phyloP scores from a whole-genome alignment of 1,284 basidiomycete genomes.

The Agroathelia rolfsii region DNA sequence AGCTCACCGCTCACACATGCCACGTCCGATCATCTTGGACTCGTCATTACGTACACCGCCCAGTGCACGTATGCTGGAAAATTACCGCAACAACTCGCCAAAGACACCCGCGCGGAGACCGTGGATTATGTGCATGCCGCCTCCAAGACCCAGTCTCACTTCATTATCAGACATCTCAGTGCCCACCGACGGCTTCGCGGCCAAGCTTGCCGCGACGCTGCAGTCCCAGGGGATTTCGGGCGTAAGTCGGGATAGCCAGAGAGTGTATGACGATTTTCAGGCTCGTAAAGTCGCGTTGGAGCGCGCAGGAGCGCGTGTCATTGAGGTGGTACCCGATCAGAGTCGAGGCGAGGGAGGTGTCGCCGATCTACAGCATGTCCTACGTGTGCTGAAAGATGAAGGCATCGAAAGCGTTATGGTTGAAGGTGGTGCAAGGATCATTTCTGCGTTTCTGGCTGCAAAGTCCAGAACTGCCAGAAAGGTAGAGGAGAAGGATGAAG shows the following conservation, averaged over 20 bases:
- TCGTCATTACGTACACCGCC: constrained; percentile 56
- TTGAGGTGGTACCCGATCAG: constrained; percentile 27
- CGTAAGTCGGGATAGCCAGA: constrained; percentile 11
- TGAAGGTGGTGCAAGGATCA: constrained; percentile 85
- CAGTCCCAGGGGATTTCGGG: no score
- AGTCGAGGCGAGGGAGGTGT: no score
- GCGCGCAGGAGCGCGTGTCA: constrained; percentile 43
- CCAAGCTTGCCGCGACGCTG: no score
- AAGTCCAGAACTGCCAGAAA: constrained; percentile 15
- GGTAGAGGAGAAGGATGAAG: constrained; percentile 10
- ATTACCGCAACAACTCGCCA: constrained; percentile 43
- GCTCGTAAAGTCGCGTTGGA: constrained; percentile 35
- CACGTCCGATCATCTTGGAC: constrained; percentile 83
- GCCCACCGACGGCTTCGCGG: no score
- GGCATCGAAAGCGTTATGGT: constrained; percentile 82
- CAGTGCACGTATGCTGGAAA: constrained; percentile 66
- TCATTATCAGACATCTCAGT: no score
- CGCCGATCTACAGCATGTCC: no score
- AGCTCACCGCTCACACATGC: constrained; percentile 38
- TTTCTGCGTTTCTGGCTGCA: constrained; percentile 62
- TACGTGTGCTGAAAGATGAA: constrained; percentile 37
- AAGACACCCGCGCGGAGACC: constrained; percentile 68
- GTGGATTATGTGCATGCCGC: constrained; percentile 54
- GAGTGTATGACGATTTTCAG: constrained; percentile 26
- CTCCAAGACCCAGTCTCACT: constrained; percentile 1